Conservation (phyloP, 306 rosid species). For the Comarum palustre region DNA sequence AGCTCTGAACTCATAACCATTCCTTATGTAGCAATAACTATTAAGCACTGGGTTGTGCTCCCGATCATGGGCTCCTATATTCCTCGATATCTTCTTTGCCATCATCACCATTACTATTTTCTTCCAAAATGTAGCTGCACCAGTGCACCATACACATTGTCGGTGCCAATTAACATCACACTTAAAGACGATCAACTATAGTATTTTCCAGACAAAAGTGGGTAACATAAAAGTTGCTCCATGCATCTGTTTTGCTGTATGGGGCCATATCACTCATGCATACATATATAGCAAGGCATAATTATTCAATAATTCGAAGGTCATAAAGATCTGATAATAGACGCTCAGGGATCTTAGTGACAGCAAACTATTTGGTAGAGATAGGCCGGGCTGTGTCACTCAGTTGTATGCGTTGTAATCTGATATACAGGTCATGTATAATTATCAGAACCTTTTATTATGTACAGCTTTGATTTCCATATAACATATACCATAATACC, state of each 20-base stretch:
- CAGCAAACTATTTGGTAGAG: not conserved
- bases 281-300: not conserved
- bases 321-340: not conserved
- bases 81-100: not conserved
- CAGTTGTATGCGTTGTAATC: not conserved
- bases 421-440: not conserved
- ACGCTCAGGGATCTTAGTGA: not conserved
- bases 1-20: not conserved
- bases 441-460: not conserved
- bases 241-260: not conserved
- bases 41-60: not conserved
- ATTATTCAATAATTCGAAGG: not conserved
- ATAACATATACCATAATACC: no score
- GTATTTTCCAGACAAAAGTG: not conserved
- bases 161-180: slow-evolving; percentile 1
- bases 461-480: not conserved
- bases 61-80: not conserved
- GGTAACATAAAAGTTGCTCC: not conserved
- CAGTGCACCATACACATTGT: slow-evolving; percentile 4
- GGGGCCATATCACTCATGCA: not conserved
- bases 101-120: not conserved
- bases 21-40: not conserved
- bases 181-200: not conserved
- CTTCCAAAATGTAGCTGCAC: not conserved
- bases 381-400: no score